Conservation (phyloP, 805 yeast species). For the Saccharomyces jurei region DNA sequence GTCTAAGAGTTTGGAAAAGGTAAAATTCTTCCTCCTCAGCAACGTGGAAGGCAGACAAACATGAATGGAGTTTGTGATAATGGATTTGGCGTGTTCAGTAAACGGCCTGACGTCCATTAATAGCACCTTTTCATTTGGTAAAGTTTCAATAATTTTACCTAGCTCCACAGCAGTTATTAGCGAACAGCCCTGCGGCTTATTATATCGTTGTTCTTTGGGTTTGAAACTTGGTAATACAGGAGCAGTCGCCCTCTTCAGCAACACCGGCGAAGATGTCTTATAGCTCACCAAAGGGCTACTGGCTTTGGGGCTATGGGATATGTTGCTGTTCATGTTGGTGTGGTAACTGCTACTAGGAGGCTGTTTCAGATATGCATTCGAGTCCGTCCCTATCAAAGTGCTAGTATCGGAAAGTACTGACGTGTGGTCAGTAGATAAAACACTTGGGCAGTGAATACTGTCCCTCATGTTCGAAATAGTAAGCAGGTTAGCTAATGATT, state of each 20-base stretch:
- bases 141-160: constrained; percentile 7
- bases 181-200: constrained; percentile 16
- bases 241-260: constrained; percentile 9
- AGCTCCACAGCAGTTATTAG: constrained; percentile 17
- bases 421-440: background rate
- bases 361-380: background rate
- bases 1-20: constrained; percentile 51
- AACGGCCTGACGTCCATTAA: constrained; percentile 67
- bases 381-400: background rate
- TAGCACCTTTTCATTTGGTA: constrained; percentile 6
- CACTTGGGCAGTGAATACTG: background rate
- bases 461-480: background rate
- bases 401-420: background rate
- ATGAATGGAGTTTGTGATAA: constrained; percentile 56
- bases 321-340: background rate
- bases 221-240: constrained; percentile 18
- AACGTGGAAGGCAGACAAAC: constrained; percentile 87
- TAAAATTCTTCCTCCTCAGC: constrained; percentile 65
- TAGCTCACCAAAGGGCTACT: background rate
- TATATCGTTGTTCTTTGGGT: constrained; percentile 19
- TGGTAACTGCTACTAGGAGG: background rate
- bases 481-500: background rate
- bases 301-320: background rate
- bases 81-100: constrained; percentile 56
- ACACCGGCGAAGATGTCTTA: constrained; percentile 3